These are phyloP conservation scores for Pseudocercospora fijiensis DNA, from an alignment of 2,329 filamentous ascomycete species.

Conservation along the genomic window DNA sequence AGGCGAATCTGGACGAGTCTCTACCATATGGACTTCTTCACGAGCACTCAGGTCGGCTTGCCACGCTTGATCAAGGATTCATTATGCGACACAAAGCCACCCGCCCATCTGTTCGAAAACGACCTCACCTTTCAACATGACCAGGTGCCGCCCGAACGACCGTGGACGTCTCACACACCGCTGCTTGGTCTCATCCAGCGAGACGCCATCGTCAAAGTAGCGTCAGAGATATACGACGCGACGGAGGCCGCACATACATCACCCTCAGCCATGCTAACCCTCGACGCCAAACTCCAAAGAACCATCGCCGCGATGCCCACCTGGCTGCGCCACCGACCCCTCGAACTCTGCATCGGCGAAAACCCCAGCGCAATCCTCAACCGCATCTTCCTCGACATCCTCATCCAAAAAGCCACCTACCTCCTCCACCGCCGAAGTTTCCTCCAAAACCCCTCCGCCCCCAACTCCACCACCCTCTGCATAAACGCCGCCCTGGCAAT, in stretches of 20 bases:
- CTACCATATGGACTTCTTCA: slow-evolving; percentile 2
- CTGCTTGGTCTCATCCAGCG: slow-evolving; percentile 2
- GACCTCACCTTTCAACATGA: slow-evolving; percentile 2
- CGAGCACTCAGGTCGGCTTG: slow-evolving; percentile 6
- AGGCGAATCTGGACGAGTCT: slow-evolving; percentile 7
- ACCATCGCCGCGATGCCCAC: not conserved
- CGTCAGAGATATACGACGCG: slow-evolving; percentile 1
- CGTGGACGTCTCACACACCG: not conserved
- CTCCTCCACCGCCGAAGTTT: slow-evolving; percentile 4
- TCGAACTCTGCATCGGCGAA: not conserved
- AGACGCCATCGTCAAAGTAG: not conserved
- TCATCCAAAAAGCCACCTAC: slow-evolving; percentile 1
- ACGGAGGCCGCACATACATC: not conserved
- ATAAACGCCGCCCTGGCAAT: not conserved
- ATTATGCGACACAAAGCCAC: not conserved
- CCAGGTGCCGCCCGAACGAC: not conserved
- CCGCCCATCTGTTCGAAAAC: not conserved
- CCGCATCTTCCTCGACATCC: not conserved
- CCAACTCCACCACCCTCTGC: not conserved
- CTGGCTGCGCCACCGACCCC: not conserved
- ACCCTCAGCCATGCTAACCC: not conserved
- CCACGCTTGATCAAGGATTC: slow-evolving; percentile 10
- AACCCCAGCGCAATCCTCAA: not conserved
- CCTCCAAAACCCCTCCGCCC: not conserved
- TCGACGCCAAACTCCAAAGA: not conserved